phyloP scores from a whole-genome alignment of 495 filamentous ascomycete species.

The Penicillium riverlandense region DNA sequence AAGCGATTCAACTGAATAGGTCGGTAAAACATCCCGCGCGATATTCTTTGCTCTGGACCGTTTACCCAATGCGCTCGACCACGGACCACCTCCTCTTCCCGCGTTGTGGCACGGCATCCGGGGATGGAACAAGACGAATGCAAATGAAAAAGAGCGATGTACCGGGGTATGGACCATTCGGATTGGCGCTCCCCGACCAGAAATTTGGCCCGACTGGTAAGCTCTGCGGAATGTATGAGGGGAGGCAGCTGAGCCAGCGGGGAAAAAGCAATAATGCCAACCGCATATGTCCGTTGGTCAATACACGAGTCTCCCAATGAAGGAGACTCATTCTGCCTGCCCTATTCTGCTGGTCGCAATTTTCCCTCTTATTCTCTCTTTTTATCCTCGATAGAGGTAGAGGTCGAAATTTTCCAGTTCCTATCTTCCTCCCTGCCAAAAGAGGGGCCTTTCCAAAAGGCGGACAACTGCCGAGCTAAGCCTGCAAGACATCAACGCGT shows the following conservation, averaged over 20 bases:
- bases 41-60: background rate
- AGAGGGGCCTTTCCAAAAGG: background rate
- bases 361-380: too few relatives aligned
- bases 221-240: too few relatives aligned
- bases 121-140: constrained; percentile 10
- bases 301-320: too few relatives aligned
- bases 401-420: too few relatives aligned
- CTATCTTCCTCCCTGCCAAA: too few relatives aligned
- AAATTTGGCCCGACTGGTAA: background rate
- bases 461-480: background rate
- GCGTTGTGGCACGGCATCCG: constrained; percentile 5
- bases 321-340: too few relatives aligned
- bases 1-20: background rate
- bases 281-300: too few relatives aligned
- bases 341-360: too few relatives aligned
- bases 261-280: too few relatives aligned
- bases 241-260: too few relatives aligned
- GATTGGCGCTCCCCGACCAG: background rate
- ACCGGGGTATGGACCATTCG: background rate
- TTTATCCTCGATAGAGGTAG: too few relatives aligned
- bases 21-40: background rate
- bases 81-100: constrained; percentile 1
- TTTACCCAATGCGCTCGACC: background rate
- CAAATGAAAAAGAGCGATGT: constrained; percentile 2
- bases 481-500: background rate